phyloP scores from a whole-genome alignment of 306 rosid species.

The Ziziphus jujuba region DNA sequence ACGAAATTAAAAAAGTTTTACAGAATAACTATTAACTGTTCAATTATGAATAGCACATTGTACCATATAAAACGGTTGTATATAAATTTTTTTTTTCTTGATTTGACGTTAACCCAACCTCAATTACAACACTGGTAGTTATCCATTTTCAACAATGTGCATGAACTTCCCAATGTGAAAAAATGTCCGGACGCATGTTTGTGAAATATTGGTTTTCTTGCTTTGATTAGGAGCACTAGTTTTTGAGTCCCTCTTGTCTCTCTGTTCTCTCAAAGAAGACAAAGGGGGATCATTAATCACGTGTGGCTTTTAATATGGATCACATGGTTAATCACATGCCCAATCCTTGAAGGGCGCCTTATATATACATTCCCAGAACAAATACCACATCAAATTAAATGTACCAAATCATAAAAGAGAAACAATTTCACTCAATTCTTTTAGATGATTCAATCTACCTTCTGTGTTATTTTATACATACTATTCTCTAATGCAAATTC shows the following conservation, averaged over 20 bases:
- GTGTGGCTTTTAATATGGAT: conserved; percentile 35
- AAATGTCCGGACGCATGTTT: background rate
- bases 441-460: background rate
- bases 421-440: background rate
- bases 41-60: too few species aligned
- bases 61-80: too few species aligned
- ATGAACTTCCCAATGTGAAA: too few species aligned
- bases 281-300: conserved; percentile 35
- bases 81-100: too few species aligned
- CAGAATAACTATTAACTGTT: too few species aligned
- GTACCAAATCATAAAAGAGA: background rate
- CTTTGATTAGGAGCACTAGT: too few species aligned
- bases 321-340: conserved; percentile 55
- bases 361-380: conserved; percentile 3
- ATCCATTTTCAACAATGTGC: too few species aligned
- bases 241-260: background rate
- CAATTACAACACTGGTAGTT: too few species aligned
- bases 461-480: too few species aligned
- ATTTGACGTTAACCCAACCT: too few species aligned
- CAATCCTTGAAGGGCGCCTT: conserved; percentile 21
- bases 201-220: background rate
- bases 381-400: background rate
- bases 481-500: too few species aligned
- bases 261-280: background rate
- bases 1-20: too few species aligned